Evolutionary conservation across 768 basidiomycete species (phyloP), one percentile per base, ranked within the genome.

Genomic region (Pleurotus ostreatus): DNA sequence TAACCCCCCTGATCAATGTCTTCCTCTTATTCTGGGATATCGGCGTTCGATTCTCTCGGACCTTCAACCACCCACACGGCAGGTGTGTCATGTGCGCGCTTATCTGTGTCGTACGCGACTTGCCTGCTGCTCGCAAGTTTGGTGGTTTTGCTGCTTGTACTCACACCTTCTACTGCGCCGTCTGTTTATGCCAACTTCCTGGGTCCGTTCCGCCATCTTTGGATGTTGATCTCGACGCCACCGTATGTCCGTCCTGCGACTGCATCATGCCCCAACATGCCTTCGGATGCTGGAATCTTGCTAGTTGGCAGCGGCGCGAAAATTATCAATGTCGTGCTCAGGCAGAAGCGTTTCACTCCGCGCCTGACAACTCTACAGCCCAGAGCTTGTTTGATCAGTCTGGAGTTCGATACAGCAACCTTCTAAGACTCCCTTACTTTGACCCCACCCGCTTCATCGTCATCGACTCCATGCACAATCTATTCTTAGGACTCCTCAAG

Each of bases 401-500:
- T 18, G 55, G 44, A 2, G 30, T 46, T 1, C 12, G 55, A 0
- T 56, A 56, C 7, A 46, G 59, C 3, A 63, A 71, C 54, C 55
- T 72, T 0, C 58, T 60, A 16, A 52, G 60, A 1, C 59, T 72
- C 0, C 66, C 68, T 0, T 71, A 72, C 52, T 71, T 71, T 26
- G 52, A 72, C 55, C 37, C 66, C 1, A 55, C 60, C 15, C 44
- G 55, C 2, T 65, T 68, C 60, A 60, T 65, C 6, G 61, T 70
- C 1, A 62, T 71, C 9, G 71, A 70, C 53, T 71, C 66, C 0
- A 71, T 72, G 70, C 67, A 72, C 48, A 71, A 68, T 26, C 45
- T 72, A 1, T 65, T 70, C n/a, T 62, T 68, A 3, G 66, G 70
- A 58, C 51, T 53, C 1, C 12, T 55, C 11, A 55, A 45, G 43